These are phyloP conservation scores for Citrullus mucosospermus DNA, from an alignment of 306 rosid genomes.

Conservation along the genomic window DNA sequence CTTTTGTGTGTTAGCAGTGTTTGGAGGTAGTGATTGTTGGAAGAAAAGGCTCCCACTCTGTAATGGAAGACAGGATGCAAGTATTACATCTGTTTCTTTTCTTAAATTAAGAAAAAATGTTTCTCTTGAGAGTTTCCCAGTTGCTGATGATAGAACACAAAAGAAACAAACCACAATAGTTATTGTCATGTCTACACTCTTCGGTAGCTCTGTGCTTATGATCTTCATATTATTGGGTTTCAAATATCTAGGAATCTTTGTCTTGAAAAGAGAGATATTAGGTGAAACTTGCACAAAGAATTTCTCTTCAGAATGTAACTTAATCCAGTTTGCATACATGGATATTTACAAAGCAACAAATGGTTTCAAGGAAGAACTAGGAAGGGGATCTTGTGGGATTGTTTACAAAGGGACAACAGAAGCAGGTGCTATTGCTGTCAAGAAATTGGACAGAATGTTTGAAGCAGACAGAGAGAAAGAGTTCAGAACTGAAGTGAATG, in stretches of 20 bases:
- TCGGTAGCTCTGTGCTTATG: neutral
- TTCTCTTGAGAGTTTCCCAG: neutral
- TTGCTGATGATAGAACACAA: neutral
- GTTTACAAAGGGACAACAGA: constrained; percentile 1
- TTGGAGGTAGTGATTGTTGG: neutral
- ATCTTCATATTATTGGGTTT: neutral
- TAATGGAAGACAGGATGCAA: neutral
- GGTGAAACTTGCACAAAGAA: neutral
- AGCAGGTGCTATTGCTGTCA: constrained; percentile 13
- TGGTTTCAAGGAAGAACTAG: constrained; percentile 23
- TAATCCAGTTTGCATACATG: constrained; percentile 8
- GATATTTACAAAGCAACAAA: constrained; percentile 15
- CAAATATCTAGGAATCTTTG: neutral
- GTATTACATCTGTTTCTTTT: neutral
- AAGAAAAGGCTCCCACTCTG: neutral
- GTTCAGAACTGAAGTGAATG: constrained; percentile 15
- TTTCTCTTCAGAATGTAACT: neutral
- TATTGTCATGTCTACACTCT: neutral
- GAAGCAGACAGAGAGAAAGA: constrained; percentile 16
- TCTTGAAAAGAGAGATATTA: neutral
- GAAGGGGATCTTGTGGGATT: constrained; percentile 24
- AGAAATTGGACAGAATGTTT: constrained; percentile 12
- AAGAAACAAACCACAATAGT: neutral
- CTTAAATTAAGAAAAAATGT: neutral
- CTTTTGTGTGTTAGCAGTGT: neutral